Evolutionary conservation across 2,329 filamentous ascomycete species (phyloP).

Genomic region (Trichophyton verrucosum): DNA sequence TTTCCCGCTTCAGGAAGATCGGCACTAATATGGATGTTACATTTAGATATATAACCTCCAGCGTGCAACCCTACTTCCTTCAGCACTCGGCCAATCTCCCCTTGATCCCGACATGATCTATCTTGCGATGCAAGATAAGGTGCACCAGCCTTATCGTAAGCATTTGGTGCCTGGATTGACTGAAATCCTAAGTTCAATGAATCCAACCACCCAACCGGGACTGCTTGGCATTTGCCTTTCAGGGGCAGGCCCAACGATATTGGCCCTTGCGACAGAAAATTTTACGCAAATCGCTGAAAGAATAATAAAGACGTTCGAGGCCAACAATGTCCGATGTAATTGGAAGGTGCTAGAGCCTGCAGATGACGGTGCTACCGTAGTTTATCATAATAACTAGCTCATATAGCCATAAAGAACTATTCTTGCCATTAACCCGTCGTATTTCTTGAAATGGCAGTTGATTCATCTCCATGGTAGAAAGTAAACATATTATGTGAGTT

Average conservation of each 20-base stretch:
- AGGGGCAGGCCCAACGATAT: constrained; percentile 85
- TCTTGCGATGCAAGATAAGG: constrained; percentile 95
- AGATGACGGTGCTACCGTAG: constrained; percentile 43
- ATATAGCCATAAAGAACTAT: neutral
- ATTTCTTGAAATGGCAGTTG: no score
- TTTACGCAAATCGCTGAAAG: constrained; percentile 75
- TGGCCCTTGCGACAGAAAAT: constrained; percentile 80
- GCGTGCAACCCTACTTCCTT: constrained; percentile 78
- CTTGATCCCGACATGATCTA: constrained; percentile 91
- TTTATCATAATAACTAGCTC: constrained; percentile 14
- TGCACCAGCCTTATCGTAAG: constrained; percentile 93
- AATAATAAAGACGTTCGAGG: constrained; percentile 62
- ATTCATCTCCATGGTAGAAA: no score
- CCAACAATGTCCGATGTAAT: constrained; percentile 55
- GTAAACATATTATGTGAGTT: no score
- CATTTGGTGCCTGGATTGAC: constrained; percentile 81
- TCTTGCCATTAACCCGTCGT: no score
- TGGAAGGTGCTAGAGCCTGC: constrained; percentile 87
- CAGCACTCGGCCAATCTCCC: constrained; percentile 76
- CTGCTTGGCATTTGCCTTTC: constrained; percentile 90
- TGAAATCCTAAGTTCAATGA: constrained; percentile 84
- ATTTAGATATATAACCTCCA: constrained; percentile 70
- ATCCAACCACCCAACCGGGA: constrained; percentile 71
- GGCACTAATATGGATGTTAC: neutral
- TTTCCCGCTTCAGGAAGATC: neutral